These are phyloP conservation scores for Phyllosticta capitalensis DNA, from an alignment of 2,329 filamentous ascomycete genomes.

Conservation along the genomic window DNA sequence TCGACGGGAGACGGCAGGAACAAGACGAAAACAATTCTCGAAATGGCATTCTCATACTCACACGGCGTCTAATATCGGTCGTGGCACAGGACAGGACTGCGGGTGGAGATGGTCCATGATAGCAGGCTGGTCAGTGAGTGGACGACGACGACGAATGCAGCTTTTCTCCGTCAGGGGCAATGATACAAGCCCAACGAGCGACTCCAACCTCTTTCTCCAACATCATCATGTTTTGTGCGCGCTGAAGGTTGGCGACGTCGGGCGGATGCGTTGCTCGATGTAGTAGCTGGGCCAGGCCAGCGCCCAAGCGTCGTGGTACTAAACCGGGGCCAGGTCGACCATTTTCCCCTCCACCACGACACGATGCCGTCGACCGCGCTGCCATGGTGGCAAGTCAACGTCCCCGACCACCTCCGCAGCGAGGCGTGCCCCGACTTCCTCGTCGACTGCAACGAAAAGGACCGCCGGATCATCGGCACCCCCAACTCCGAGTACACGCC, in stretches of 20 bases:
- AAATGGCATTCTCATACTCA: background rate
- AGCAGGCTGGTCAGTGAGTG: background rate
- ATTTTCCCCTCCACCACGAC: background rate
- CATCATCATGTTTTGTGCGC: background rate
- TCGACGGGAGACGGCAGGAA: background rate
- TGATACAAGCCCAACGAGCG: background rate
- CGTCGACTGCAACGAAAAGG: slow-evolving; percentile 53
- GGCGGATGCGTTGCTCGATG: background rate
- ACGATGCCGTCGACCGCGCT: slow-evolving; percentile 17
- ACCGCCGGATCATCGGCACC: slow-evolving; percentile 58
- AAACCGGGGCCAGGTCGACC: background rate
- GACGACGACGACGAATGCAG: background rate
- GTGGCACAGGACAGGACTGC: background rate
- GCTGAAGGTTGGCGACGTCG: background rate
- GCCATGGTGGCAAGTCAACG: slow-evolving; percentile 78
- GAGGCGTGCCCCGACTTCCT: slow-evolving; percentile 65
- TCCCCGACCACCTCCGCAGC: slow-evolving; percentile 53
- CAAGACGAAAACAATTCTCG: too few relatives aligned
- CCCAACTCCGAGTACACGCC: slow-evolving; percentile 56
- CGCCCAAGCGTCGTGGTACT: background rate
- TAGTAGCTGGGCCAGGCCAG: background rate
- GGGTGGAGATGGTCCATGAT: background rate
- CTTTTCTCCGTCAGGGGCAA: background rate
- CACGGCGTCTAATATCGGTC: background rate
- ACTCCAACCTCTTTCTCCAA: too few relatives aligned